Conservation (phyloP, 176 grass and related monocot species). For the Stipa capillata region DNA sequence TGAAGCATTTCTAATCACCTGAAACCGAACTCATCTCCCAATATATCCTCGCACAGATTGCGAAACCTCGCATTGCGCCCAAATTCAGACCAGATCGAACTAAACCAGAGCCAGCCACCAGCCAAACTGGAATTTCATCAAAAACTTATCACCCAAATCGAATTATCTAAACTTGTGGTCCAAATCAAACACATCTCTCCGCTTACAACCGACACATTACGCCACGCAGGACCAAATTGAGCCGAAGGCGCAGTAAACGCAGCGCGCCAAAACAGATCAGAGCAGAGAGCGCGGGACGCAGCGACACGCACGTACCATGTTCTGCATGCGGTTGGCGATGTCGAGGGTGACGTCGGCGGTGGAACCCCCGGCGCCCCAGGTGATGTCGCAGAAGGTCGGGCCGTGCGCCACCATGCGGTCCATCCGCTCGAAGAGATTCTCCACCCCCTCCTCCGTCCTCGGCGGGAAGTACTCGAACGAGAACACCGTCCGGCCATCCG, state of each 20-base stretch:
- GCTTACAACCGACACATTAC: not conserved
- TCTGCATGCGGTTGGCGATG: conserved; percentile 84
- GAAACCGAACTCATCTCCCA: not conserved
- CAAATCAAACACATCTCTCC: not conserved
- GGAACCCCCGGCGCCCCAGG: conserved; percentile 89
- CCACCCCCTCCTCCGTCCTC: conserved; percentile 76
- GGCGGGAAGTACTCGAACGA: conserved; percentile 94
- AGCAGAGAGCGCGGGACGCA: not conserved
- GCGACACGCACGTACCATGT: conserved; percentile 45
- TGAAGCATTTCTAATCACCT: not conserved
- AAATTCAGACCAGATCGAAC: not conserved
- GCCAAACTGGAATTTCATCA: not conserved
- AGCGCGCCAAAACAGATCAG: conserved; percentile 9
- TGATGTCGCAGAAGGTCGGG: conserved; percentile 87
- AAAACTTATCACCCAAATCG: not conserved
- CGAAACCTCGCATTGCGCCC: not conserved
- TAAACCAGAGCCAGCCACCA: not conserved
- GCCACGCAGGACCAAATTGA: not conserved
- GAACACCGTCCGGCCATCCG: conserved; percentile 67
- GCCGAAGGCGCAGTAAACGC: not conserved
- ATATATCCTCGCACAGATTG: not conserved
- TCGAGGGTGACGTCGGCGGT: conserved; percentile 89
- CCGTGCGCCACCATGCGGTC: conserved; percentile 88
- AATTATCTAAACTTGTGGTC: not conserved
- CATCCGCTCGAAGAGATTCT: conserved; percentile 93